Evolutionary conservation across 202 grass and related monocot species (phyloP).

Genomic region (Schoenoplectus tabernaemontani): DNA sequence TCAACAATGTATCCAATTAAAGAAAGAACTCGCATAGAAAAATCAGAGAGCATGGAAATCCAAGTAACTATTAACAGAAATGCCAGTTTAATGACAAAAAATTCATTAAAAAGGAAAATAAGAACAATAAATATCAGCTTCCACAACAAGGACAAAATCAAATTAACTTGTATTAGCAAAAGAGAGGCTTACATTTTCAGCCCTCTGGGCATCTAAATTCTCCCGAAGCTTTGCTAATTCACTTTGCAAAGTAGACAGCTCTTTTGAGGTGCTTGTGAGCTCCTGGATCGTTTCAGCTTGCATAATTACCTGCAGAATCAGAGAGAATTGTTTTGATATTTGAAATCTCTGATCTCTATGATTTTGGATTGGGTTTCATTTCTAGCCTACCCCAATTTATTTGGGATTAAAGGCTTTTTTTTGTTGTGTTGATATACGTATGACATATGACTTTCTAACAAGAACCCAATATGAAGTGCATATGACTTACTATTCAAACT

Average conservation of each 20-base stretch:
- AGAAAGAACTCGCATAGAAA: not conserved
- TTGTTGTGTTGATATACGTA: not conserved
- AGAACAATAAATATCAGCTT: not conserved
- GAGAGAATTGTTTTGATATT: not conserved
- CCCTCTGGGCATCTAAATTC: constrained; percentile 61
- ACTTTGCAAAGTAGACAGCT: constrained; percentile 75
- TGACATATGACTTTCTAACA: not conserved
- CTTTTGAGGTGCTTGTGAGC: constrained; percentile 89
- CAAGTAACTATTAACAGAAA: not conserved
- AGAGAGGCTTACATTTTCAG: constrained; percentile 59
- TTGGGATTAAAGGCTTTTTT: no score
- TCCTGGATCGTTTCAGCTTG: constrained; percentile 98
- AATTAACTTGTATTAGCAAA: not conserved
- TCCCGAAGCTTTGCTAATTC: constrained; percentile 64
- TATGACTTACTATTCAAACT: not conserved
- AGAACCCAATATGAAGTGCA: not conserved
- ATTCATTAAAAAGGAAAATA: constrained; percentile 1
- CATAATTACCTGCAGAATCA: constrained; percentile 71
- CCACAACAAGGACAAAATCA: not conserved
- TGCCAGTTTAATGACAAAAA: not conserved
- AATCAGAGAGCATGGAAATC: not conserved
- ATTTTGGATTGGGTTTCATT: no score
- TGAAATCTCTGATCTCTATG: no score
- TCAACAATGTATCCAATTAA: not conserved
- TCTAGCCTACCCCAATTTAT: no score